Evolutionary conservation across 2,329 filamentous ascomycete species (phyloP).

Genomic region (Ophiosphaerella narmari): DNA sequence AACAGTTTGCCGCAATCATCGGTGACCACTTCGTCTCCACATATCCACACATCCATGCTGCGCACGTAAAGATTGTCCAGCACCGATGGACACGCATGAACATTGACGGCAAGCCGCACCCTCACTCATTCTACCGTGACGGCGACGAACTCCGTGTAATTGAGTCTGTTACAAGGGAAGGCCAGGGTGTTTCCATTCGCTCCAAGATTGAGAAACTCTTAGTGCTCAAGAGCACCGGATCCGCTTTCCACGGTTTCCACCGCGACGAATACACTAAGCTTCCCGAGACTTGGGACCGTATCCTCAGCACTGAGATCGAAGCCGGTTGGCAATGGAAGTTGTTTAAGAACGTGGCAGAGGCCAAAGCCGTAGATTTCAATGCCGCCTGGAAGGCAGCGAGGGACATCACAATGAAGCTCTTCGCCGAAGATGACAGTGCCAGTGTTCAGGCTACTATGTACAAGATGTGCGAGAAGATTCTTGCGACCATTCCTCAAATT

Average conservation of each 20-base stretch:
- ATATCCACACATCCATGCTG: slow-evolving; percentile 85
- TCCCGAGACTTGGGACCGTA: slow-evolving; percentile 89
- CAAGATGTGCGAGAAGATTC: slow-evolving; percentile 91
- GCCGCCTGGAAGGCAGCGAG: slow-evolving; percentile 77
- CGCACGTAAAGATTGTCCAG: slow-evolving; percentile 79
- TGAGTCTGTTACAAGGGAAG: slow-evolving; percentile 69
- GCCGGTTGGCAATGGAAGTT: slow-evolving; percentile 82
- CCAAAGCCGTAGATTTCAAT: slow-evolving; percentile 74
- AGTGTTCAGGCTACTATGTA: slow-evolving; percentile 99
- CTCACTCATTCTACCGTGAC: slow-evolving; percentile 92
- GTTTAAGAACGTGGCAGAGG: slow-evolving; percentile 69
- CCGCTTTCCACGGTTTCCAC: slow-evolving; percentile 92
- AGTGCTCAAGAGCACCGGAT: slow-evolving; percentile 95
- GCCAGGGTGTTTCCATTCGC: slow-evolving; percentile 72
- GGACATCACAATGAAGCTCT: slow-evolving; percentile 84
- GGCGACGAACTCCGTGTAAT: slow-evolving; percentile 86
- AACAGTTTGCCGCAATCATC: slow-evolving; percentile 85
- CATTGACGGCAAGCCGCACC: slow-evolving; percentile 86
- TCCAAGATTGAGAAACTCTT: slow-evolving; percentile 81
- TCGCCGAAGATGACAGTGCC: slow-evolving; percentile 86
- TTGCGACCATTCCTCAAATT: slow-evolving; percentile 73
- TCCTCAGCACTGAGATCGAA: slow-evolving; percentile 91
- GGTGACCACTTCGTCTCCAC: slow-evolving; percentile 86
- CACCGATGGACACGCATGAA: slow-evolving; percentile 92
- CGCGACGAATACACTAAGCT: slow-evolving; percentile 93